Evolutionary conservation across 106 monocot genomes (phyloP), one percentile per base, ranked within the genome.

Genomic region (Allium cepa): DNA sequence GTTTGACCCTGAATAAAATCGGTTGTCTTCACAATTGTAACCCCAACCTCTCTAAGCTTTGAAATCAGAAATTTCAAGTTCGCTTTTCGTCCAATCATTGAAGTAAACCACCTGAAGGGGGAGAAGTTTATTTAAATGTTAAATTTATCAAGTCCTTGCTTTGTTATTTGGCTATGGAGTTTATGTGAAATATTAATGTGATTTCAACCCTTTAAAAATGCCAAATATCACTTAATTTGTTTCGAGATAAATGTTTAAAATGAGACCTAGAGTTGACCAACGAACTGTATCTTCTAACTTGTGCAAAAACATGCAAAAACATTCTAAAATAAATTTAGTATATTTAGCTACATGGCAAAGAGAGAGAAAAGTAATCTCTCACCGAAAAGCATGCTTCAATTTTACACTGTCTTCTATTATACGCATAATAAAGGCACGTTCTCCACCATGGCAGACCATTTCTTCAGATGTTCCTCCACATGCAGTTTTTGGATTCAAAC

Each of bases 1-100:
- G 99, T 99, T 16, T 76, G 78, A 73, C 99, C 99, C 78, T 99
- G 99, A 28, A 90, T 92, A 79, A 99, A 99, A 36, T 99, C 99
- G 26, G 99, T 99, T 47, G 93, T 99, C 74, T 87, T 93, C 27
- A 99, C 87, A 22, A 99, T 63, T 36, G 99, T 83, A 8, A 79
- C 97, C 10, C 90, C 79, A 72, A 72, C 77, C 53, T 85, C 85
- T 55, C 81, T 82, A 69, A 93, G 87, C 75, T 90, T 99, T 64
- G 90, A 89, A 8, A 83, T 71, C 49, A 99, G 65, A 47, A 77
- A 49, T 60, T 93, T 93, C 62, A 99, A 75, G 73, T 87, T 93
- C 4, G 73, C 66, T 74, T 99, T 99, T 79, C 81, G 90, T 46
- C 99, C 99, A 47, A 99, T 75, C 99, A 99, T 99, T 62, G 90